A percentile compares a stretch with the other conserved stretches of the same genome.
Conservation (phyloP, 805 yeast genomes). For the Spencermartinsiella europaea region DNA sequence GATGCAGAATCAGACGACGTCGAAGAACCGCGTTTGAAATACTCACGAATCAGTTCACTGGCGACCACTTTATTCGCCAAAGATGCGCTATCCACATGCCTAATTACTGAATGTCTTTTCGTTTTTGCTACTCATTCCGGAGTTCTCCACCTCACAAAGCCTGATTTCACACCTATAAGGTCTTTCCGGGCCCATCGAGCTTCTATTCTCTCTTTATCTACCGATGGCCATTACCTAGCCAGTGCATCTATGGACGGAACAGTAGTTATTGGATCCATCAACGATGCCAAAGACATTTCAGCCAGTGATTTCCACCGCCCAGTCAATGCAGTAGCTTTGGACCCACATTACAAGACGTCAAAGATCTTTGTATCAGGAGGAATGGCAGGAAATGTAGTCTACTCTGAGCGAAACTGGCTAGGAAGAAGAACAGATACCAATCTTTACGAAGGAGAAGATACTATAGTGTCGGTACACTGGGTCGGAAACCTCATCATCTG, state of each 20-base stretch:
- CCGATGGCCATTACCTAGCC: conserved; percentile 72
- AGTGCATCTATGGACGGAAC: conserved; percentile 95
- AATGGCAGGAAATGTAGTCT: conserved; percentile 73
- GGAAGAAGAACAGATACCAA: conserved; percentile 70
- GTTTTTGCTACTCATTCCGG: conserved; percentile 92
- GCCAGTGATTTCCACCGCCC: conserved; percentile 86
- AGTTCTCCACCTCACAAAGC: conserved; percentile 57
- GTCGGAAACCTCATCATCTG: conserved; percentile 67
- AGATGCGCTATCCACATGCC: conserved; percentile 74
- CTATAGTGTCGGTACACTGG: conserved; percentile 63
- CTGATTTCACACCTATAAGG: conserved; percentile 56
- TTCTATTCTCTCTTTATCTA: conserved; percentile 65
- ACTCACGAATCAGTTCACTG: conserved; percentile 60
- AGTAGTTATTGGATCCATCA: conserved; percentile 69
- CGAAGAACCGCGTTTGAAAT: conserved; percentile 50
- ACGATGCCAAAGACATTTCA: conserved; percentile 55
- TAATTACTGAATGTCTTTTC: conserved; percentile 53
- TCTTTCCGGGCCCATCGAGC: conserved; percentile 83
- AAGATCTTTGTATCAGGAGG: conserved; percentile 82
- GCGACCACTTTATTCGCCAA: conserved; percentile 66
- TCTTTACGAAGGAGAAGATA: conserved; percentile 54
- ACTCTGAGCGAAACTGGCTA: conserved; percentile 80
- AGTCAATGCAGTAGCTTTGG: conserved; percentile 78
- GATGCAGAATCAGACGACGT: conserved; percentile 30
- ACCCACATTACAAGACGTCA: conserved; percentile 56